These are phyloP conservation scores for Blastomyces silverae DNA, from an alignment of 2,329 filamentous ascomycete genomes.

Conservation along the genomic window DNA sequence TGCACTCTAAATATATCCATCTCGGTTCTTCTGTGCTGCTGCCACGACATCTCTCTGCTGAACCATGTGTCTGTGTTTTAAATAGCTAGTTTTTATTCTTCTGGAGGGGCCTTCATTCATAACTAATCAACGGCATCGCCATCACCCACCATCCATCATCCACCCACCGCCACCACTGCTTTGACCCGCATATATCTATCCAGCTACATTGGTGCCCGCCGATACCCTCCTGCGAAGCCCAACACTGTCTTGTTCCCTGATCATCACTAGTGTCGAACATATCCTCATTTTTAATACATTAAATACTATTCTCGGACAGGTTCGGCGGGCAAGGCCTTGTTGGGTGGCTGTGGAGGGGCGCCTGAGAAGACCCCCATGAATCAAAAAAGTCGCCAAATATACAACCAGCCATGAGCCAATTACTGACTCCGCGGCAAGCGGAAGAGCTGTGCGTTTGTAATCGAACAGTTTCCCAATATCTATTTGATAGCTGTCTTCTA, in stretches of 20 bases:
- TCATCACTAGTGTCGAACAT: neutral
- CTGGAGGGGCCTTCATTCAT: neutral
- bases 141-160: neutral
- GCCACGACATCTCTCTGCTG: neutral
- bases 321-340: slow-evolving; percentile 2
- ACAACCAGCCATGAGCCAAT: slow-evolving; percentile 56
- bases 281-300: neutral
- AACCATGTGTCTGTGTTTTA: neutral
- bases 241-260: neutral
- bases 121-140: neutral
- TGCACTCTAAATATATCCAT: neutral
- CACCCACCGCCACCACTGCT: neutral
- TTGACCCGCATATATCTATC: neutral
- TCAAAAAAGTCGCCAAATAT: neutral
- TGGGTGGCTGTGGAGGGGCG: slow-evolving; percentile 15
- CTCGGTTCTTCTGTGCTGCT: slow-evolving; percentile 4
- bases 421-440: slow-evolving; percentile 72
- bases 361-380: slow-evolving; percentile 8
- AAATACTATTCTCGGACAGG: neutral
- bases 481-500: slow-evolving; percentile 16
- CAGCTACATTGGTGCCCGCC: neutral
- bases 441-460: slow-evolving; percentile 41
- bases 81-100: neutral
- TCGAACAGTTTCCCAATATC: slow-evolving; percentile 10
- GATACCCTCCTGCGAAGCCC: neutral